Base-by-base conservation (phyloP, 257 asterid genomes). In the Paraleonurus japonicus region DNA sequence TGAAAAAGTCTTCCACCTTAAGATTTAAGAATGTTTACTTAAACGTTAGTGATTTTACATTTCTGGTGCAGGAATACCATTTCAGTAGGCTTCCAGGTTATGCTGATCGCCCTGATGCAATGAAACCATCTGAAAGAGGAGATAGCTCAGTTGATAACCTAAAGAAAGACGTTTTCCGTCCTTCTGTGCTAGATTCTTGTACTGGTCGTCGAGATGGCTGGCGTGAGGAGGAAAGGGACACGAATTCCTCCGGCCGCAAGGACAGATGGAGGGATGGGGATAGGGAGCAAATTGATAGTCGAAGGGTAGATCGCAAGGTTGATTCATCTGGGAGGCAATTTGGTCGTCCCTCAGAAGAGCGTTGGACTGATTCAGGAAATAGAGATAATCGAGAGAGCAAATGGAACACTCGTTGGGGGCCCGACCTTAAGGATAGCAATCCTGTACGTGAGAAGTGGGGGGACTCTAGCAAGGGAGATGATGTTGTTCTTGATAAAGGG, bases 351-450 rank as follows among this genome's bases (percentile, higher is more conserved):
- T 4, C 54, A 16, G 54, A n/a, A 48, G 96, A 95, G 82, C 88
- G 92, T 32, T 80, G 94, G 95, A 26, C 77, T 32, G 98, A 95
- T 84, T 77, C 92, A 13, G 95, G 89, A 43, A 43, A 43, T 12
- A 35, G 9, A 35, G 43, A n/a, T 32, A 43, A 15, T 37, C 86
- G 96, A 53, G 96, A 93, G 77, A 88, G 81, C 90, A 95, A 95
- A 79, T 95, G 99, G 99, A 95, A 82, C 78, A 77, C 92, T 5
- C 95, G 97, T 16, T 95, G 98, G 98, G 99, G 98, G 27, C 97
- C 87, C 48, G 92, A 81, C 80, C 87, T 80, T 68, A 92, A 88
- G 82, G 92, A 87, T 70, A 48, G 73, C 16, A 86, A 84, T 64
- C 57, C 62, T 51, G 76, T 62, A 69, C 89, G 78, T 78, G 97